A percentile compares a stretch with the other conserved stretches of the same genome.
phyloP scores from a whole-genome alignment of 129 eudicot species.

The Logfia minima region DNA sequence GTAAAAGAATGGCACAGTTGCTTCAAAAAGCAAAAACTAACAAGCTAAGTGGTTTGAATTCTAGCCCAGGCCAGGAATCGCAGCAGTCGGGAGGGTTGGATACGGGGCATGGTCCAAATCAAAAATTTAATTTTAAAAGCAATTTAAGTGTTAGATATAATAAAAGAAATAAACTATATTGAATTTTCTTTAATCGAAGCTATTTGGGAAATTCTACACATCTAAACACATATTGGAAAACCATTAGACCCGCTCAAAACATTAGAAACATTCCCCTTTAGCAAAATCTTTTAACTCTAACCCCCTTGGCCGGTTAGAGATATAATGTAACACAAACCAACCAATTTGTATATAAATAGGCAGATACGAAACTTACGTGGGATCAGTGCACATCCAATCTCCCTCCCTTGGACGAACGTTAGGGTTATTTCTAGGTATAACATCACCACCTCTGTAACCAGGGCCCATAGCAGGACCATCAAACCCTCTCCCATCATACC shows the following conservation, averaged over 20 bases:
- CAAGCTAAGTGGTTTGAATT: not conserved
- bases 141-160: too few relatives aligned
- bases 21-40: not conserved
- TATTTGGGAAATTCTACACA: not conserved
- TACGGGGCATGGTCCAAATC: not conserved
- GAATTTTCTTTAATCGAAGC: not conserved
- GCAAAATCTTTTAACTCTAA: not conserved
- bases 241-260: not conserved
- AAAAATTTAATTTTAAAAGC: not conserved
- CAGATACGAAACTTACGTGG: conserved; percentile 48
- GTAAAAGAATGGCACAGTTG: not conserved
- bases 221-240: not conserved
- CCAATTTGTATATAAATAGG: not conserved
- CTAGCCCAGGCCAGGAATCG: too few relatives aligned
- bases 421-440: conserved; percentile 62
- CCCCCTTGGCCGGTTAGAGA: not conserved
- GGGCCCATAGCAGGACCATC: conserved; percentile 54
- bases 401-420: conserved; percentile 97
- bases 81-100: too few relatives aligned
- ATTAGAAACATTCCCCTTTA: not conserved
- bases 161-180: not conserved
- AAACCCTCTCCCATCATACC: conserved; percentile 62
- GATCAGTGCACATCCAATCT: conserved; percentile 94
- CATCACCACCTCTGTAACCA: conserved; percentile 63
- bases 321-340: not conserved